phyloP scores from a whole-genome alignment of 306 rosid species.

The Vachellia collinsii region DNA sequence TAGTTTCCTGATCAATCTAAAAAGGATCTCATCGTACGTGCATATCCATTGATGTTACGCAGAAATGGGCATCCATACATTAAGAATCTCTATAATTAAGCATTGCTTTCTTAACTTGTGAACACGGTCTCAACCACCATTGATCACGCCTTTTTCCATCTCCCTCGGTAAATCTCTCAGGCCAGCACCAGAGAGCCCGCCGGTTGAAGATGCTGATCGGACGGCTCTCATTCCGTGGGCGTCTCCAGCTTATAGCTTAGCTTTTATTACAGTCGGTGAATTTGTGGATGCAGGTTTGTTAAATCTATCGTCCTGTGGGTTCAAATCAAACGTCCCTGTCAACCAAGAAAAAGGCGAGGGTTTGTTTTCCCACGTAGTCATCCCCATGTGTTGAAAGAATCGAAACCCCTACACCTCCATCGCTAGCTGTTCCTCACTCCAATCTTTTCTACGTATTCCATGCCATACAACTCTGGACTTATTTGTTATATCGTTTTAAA shows the following conservation, averaged over 20 bases:
- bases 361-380: conserved; percentile 31
- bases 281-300: neutral
- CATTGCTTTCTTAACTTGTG: conserved; percentile 35
- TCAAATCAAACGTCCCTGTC: conserved; percentile 35
- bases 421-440: neutral
- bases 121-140: conserved; percentile 46
- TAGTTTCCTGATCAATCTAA: neutral
- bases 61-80: neutral
- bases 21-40: neutral
- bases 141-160: conserved; percentile 38
- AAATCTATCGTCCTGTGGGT: neutral
- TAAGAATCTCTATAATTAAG: conserved; percentile 22
- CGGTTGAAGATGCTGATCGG: neutral
- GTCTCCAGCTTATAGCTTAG: neutral
- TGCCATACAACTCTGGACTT: no score
- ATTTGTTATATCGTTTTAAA: no score
- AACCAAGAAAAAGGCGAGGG: conserved; percentile 34
- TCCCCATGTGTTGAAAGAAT: conserved; percentile 36
- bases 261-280: neutral
- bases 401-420: neutral
- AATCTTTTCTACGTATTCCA: no score
- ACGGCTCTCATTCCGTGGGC: conserved; percentile 1
- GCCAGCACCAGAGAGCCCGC: no score
- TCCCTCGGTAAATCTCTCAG: neutral
- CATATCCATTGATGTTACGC: conserved; percentile 8